These are phyloP conservation scores for Nasturtium officinale DNA, from an alignment of 345 rosid species.

Conservation along the genomic window DNA sequence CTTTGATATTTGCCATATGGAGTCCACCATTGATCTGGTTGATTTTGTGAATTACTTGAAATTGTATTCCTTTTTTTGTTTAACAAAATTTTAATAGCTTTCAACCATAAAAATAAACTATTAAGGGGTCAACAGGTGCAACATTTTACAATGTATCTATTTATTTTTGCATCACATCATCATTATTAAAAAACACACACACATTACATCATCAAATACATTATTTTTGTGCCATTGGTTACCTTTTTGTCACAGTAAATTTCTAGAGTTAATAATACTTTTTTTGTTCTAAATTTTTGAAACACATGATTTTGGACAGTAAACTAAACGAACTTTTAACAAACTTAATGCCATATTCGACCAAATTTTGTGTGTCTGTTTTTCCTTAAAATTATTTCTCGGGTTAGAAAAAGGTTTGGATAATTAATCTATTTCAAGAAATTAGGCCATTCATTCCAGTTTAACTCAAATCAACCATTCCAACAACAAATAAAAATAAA, in stretches of 20 bases:
- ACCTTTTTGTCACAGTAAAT: background rate
- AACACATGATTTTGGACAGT: background rate
- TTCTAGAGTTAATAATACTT: background rate
- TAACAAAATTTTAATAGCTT: background rate
- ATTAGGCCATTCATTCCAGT: background rate
- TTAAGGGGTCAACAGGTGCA: no score
- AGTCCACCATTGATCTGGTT: slow-evolving; percentile 17
- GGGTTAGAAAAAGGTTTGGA: background rate
- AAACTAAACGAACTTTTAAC: background rate
- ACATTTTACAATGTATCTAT: background rate
- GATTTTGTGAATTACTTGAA: slow-evolving; percentile 3
- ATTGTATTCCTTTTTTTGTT: background rate
- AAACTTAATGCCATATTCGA: background rate
- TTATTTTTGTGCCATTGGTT: background rate
- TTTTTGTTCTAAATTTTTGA: background rate
- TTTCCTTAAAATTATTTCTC: no score
- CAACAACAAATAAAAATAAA: background rate
- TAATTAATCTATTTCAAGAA: background rate
- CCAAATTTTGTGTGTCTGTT: background rate
- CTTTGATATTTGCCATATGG: background rate
- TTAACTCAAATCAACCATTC: background rate
- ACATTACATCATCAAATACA: background rate
- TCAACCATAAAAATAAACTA: no score
- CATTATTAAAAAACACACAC: no score
- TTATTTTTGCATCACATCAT: background rate